Evolutionary conservation across 495 filamentous ascomycete species (phyloP).

Genomic region (Podospora bellae-mahoneyi): DNA sequence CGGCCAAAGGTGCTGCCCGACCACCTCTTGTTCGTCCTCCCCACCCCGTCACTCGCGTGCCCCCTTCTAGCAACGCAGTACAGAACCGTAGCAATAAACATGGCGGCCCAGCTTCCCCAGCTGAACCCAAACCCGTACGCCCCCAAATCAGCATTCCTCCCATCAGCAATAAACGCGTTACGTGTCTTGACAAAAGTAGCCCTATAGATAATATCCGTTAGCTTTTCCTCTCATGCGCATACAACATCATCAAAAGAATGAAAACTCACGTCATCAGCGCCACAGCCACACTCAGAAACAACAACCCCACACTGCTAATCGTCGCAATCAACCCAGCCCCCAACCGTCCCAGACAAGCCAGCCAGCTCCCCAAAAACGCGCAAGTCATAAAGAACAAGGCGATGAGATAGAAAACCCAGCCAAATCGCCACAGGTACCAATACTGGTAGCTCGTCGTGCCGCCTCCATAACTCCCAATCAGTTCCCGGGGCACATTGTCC

Average conservation of each 20-base stretch:
- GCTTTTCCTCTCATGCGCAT: too few species aligned
- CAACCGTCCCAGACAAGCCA: conserved; percentile 49
- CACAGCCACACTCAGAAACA: conserved; percentile 47
- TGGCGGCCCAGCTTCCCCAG: conserved; percentile 71
- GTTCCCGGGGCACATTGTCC: conserved; percentile 35
- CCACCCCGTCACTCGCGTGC: conserved; percentile 7
- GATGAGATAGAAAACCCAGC: conserved; percentile 72
- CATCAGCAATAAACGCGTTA: conserved; percentile 59
- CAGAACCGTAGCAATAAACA: conserved; percentile 66
- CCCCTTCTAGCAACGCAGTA: conserved; percentile 57
- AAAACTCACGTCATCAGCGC: conserved; percentile 45
- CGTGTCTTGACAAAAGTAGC: conserved; percentile 74
- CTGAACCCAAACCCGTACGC: conserved; percentile 77
- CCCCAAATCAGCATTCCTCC: conserved; percentile 60
- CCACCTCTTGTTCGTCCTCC: not conserved
- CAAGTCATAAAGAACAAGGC: conserved; percentile 61
- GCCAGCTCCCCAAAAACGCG: conserved; percentile 51
- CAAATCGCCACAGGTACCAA: conserved; percentile 58
- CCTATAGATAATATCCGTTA: too few species aligned
- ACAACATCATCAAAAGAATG: too few species aligned
- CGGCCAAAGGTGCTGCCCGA: not conserved
- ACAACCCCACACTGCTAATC: conserved; percentile 36
- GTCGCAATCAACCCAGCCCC: conserved; percentile 45
- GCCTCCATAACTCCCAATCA: conserved; percentile 45
- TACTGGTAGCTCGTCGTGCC: conserved; percentile 47